These are phyloP conservation scores for Fusarium keratoplasticum DNA, from an alignment of 2,329 filamentous ascomycete genomes.

Conservation along the genomic window DNA sequence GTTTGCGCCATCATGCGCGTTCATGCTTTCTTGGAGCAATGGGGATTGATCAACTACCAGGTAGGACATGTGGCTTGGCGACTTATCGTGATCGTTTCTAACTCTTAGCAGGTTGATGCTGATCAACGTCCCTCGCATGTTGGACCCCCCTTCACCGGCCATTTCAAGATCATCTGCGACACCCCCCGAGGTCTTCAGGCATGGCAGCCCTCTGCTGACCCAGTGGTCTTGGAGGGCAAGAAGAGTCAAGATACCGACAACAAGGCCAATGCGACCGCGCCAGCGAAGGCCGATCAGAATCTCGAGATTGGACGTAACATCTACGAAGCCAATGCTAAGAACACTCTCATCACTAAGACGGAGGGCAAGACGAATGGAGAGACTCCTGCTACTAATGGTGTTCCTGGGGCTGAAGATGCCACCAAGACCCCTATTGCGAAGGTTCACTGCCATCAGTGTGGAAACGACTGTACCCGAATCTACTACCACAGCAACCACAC, in stretches of 20 bases:
- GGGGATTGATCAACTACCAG: constrained; percentile 99
- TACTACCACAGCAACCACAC: constrained; percentile 70
- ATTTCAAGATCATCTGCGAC: constrained; percentile 96
- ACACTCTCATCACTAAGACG: constrained; percentile 73
- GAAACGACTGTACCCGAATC: constrained; percentile 82
- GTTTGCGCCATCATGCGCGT: constrained; percentile 99
- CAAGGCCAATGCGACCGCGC: constrained; percentile 73
- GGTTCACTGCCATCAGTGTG: constrained; percentile 90
- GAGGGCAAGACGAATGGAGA: constrained; percentile 84
- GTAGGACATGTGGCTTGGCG: constrained; percentile 58
- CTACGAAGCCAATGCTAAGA: constrained; percentile 91
- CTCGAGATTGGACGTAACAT: constrained; percentile 95
- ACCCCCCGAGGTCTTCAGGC: constrained; percentile 94
- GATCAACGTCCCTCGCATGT: constrained; percentile 96
- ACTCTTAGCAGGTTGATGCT: constrained; percentile 81
- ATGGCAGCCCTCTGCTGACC: constrained; percentile 89
- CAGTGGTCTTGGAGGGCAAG: constrained; percentile 72
- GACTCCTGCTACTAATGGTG: constrained; percentile 73
- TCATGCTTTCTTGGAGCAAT: constrained; percentile 97
- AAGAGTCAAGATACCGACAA: constrained; percentile 76
- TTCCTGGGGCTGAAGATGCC: constrained; percentile 67
- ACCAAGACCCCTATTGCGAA: constrained; percentile 75
- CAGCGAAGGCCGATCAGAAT: constrained; percentile 84
- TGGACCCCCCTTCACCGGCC: constrained; percentile 94
- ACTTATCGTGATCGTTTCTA: constrained; percentile 34